Evolutionary conservation across 2,329 filamentous ascomycete genomes (phyloP).

Genomic region (Pseudogymnoascus sp.): DNA sequence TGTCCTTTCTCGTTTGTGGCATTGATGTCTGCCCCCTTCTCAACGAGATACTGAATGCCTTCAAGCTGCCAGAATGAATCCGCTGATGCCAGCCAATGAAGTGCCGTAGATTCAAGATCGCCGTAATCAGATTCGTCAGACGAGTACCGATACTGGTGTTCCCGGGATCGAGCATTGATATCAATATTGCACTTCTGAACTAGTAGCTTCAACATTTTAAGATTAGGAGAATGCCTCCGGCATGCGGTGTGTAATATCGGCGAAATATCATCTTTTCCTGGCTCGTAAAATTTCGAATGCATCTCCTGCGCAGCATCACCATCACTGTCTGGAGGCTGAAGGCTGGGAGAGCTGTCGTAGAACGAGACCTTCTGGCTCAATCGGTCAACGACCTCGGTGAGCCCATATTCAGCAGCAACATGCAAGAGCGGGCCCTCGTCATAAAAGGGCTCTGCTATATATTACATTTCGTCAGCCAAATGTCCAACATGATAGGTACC

Average conservation of each 20-base stretch:
- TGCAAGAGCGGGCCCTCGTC: slow-evolving; percentile 9
- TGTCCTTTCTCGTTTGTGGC: slow-evolving; percentile 14
- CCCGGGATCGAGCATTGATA: slow-evolving; percentile 23
- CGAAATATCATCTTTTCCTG: slow-evolving; percentile 7
- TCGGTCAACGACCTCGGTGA: slow-evolving; percentile 11
- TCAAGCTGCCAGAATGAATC: slow-evolving; percentile 13
- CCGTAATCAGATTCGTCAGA: slow-evolving; percentile 10
- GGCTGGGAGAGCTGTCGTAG: slow-evolving; percentile 5
- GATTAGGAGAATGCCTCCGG: slow-evolving; percentile 27
- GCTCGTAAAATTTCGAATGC: neutral
- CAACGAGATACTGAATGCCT: slow-evolving; percentile 12
- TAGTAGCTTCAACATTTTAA: slow-evolving; percentile 29
- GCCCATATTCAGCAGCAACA: slow-evolving; percentile 12
- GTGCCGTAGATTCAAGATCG: slow-evolving; percentile 6
- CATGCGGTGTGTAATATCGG: slow-evolving; percentile 26
- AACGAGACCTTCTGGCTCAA: neutral
- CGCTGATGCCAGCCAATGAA: slow-evolving; percentile 11
- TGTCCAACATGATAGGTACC: no score
- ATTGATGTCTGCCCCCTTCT: slow-evolving; percentile 12
- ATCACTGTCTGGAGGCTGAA: slow-evolving; percentile 12
- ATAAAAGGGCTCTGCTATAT: neutral
- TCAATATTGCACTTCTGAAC: slow-evolving; percentile 29
- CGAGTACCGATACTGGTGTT: slow-evolving; percentile 12
- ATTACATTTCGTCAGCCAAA: neutral
- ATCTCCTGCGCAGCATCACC: slow-evolving; percentile 7